Evolutionary conservation across 768 basidiomycete species (phyloP).

Genomic region (Neoboletus subvelutipes): DNA sequence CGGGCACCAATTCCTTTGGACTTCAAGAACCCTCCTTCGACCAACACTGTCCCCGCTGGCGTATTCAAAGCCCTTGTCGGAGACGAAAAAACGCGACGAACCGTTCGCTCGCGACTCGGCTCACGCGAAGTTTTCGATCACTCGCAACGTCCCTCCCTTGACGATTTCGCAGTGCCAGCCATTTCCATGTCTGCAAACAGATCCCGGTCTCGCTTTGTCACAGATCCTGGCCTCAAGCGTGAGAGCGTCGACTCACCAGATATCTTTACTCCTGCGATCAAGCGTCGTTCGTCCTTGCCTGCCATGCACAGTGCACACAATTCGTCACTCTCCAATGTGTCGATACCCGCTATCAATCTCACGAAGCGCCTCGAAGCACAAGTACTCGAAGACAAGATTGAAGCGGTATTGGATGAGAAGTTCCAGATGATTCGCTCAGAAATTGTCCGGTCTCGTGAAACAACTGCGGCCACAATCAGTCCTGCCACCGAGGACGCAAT

Average conservation of each 20-base stretch:
- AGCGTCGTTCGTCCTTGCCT: slow-evolving; percentile 59
- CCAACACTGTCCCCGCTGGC: slow-evolving; percentile 81
- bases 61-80: slow-evolving; percentile 76
- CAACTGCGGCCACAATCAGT: slow-evolving; percentile 34
- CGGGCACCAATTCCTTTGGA: slow-evolving; percentile 80
- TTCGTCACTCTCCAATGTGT: slow-evolving; percentile 45
- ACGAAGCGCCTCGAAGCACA: slow-evolving; percentile 58
- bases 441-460: slow-evolving; percentile 27
- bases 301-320: slow-evolving; percentile 47
- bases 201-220: slow-evolving; percentile 53
- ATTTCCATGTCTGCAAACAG: slow-evolving; percentile 64
- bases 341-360: slow-evolving; percentile 49
- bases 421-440: slow-evolving; percentile 51
- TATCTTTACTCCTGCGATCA: slow-evolving; percentile 42
- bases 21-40: slow-evolving; percentile 63
- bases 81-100: slow-evolving; percentile 68
- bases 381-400: slow-evolving; percentile 60
- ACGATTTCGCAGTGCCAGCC: slow-evolving; percentile 66
- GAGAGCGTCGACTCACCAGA: slow-evolving; percentile 35
- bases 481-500: slow-evolving; percentile 61
- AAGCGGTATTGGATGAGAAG: slow-evolving; percentile 68
- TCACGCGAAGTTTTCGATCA: slow-evolving; percentile 76
- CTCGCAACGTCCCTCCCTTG: slow-evolving; percentile 68
- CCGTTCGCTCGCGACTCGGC: slow-evolving; percentile 73
- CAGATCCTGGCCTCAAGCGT: slow-evolving; percentile 51